Evolutionary conservation across 495 filamentous ascomycete genomes (phyloP).

Genomic region (Aspergillus coremiiformis): DNA sequence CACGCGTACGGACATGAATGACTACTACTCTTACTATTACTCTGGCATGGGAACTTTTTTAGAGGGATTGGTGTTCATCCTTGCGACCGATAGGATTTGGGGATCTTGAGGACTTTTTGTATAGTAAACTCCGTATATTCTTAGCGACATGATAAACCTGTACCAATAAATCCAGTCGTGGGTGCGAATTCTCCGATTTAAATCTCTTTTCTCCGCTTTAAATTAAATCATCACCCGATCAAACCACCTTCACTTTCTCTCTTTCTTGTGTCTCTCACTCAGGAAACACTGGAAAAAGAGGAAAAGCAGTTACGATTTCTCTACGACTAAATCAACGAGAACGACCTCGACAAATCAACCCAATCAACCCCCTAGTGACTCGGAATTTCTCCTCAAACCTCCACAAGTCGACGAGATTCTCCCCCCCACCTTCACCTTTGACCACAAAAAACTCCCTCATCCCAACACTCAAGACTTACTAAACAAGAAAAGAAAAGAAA

Average conservation of each 20-base stretch:
- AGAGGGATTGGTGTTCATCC: constrained; percentile 1
- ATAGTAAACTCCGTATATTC: too few relatives aligned
- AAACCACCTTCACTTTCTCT: background rate
- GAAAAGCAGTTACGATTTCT: background rate
- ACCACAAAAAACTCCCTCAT: background rate
- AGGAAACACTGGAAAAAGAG: background rate
- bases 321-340: background rate
- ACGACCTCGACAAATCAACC: too few relatives aligned
- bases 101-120: constrained; percentile 10
- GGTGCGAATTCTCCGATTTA: too few relatives aligned
- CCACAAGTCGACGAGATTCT: background rate
- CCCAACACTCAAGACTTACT: background rate
- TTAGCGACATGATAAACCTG: constrained; percentile 16
- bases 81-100: constrained; percentile 1
- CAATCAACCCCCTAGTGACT: background rate
- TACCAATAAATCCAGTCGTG: constrained; percentile 14
- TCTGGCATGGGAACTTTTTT: constrained; percentile 2
- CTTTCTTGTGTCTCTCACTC: background rate
- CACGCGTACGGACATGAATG: constrained; percentile 36
- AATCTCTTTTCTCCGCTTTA: background rate
- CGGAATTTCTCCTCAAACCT: background rate
- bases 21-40: too few relatives aligned
- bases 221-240: background rate
- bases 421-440: too few relatives aligned
- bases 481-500: background rate